A percentile compares a stretch with the other conserved stretches of the same genome.
Evolutionary conservation across 805 yeast species (phyloP).

Genomic region (Metschnikowia lochheadii): DNA sequence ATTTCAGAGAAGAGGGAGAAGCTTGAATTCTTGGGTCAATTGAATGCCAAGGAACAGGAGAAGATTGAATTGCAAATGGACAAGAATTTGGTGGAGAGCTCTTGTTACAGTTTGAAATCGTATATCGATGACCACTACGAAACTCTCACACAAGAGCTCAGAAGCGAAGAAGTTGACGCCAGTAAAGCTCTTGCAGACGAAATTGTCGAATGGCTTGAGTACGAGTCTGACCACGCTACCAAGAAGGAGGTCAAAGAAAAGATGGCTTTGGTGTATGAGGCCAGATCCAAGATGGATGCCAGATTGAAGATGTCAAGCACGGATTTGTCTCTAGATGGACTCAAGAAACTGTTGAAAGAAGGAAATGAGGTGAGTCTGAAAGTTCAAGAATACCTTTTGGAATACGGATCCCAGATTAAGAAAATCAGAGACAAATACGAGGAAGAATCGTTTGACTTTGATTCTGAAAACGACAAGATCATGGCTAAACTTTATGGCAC

Average conservation of each 20-base stretch:
- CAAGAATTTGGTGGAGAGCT: constrained; percentile 66
- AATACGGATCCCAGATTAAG: constrained; percentile 43
- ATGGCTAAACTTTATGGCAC: constrained; percentile 18
- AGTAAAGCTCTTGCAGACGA: constrained; percentile 36
- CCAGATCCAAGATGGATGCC: constrained; percentile 25
- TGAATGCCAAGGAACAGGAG: constrained; percentile 54
- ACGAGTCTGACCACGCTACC: constrained; percentile 54
- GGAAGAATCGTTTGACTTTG: constrained; percentile 46
- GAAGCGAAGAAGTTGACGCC: constrained; percentile 34
- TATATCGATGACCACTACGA: constrained; percentile 53
- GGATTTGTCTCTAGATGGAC: constrained; percentile 45
- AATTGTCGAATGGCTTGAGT: constrained; percentile 74
- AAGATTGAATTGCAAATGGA: constrained; percentile 52
- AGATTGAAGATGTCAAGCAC: constrained; percentile 40
- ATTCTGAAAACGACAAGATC: constrained; percentile 46
- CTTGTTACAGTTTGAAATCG: constrained; percentile 66
- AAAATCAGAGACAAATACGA: constrained; percentile 42
- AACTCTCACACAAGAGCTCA: constrained; percentile 32
- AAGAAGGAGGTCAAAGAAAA: constrained; percentile 26
- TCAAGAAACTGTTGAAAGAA: constrained; percentile 40
- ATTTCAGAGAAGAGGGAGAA: constrained; percentile 42
- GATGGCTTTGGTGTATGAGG: constrained; percentile 17
- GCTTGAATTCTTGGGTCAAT: constrained; percentile 44
- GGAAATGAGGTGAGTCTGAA: constrained; percentile 39
- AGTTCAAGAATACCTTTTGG: constrained; percentile 42